Conservation (phyloP, 257 asterid genomes). For the Knoxia roxburghii region DNA sequence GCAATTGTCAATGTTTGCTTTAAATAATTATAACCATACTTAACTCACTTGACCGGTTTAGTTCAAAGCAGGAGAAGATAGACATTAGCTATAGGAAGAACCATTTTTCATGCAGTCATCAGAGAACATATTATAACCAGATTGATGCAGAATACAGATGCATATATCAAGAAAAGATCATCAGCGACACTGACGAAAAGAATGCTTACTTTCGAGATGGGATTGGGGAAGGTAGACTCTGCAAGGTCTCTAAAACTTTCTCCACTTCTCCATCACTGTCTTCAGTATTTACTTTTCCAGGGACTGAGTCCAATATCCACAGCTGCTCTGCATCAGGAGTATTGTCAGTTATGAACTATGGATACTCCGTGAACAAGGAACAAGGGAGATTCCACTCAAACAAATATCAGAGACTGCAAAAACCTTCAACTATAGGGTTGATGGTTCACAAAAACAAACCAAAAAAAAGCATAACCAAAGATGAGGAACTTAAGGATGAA, state of each 20-base stretch:
- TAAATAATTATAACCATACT: neutral
- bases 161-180: slow-evolving; percentile 6
- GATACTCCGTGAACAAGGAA: neutral
- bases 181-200: slow-evolving; percentile 14
- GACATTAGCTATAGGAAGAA: neutral
- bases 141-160: neutral
- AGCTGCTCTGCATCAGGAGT: slow-evolving; percentile 70
- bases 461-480: no score
- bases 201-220: slow-evolving; percentile 71
- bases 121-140: neutral
- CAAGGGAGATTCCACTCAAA: neutral
- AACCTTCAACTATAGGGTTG: neutral
- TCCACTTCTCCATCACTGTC: slow-evolving; percentile 83
- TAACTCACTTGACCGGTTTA: neutral
- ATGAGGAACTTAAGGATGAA: no score
- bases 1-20: neutral
- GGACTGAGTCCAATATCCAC: slow-evolving; percentile 91
- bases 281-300: slow-evolving; percentile 59
- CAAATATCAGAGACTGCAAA: neutral
- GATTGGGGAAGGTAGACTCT: slow-evolving; percentile 56
- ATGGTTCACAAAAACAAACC: neutral
- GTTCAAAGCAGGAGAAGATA: neutral
- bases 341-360: slow-evolving; percentile 22
- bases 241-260: slow-evolving; percentile 66
- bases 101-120: neutral